Percentiles rank a stretch among this genome's conserved stretches.
Evolutionary conservation across 2,329 filamentous ascomycete genomes (phyloP).

Genomic region (Dryadomyces quercivorus): DNA sequence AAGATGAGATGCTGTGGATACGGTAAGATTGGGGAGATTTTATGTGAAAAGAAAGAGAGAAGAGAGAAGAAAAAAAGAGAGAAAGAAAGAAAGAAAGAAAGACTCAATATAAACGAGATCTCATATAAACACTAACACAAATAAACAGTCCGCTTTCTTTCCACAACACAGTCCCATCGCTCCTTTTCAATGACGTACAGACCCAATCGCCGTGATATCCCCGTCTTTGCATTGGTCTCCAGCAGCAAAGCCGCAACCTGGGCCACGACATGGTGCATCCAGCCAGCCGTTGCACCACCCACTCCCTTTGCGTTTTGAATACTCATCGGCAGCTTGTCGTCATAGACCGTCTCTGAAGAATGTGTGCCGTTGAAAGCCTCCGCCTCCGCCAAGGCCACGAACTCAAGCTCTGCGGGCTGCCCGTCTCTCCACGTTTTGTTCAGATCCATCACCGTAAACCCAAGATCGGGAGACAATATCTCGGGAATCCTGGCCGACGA

Average conservation of each 20-base stretch:
- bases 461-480: not conserved
- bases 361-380: not conserved
- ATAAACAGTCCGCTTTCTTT: not conserved
- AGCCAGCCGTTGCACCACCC: not conserved
- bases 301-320: too few relatives aligned
- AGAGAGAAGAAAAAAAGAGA: too few relatives aligned
- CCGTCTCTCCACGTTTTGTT: not conserved
- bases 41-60: too few relatives aligned
- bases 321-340: not conserved
- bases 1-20: too few relatives aligned
- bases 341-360: not conserved
- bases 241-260: not conserved
- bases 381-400: not conserved
- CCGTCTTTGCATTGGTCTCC: not conserved
- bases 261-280: not conserved
- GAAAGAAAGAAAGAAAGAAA: too few relatives aligned
- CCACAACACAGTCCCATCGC: not conserved
- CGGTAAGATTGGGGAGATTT: too few relatives aligned
- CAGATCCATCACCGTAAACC: not conserved
- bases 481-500: not conserved
- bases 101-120: too few relatives aligned
- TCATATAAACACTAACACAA: not conserved
- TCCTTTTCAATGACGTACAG: not conserved
- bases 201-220: not conserved
- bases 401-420: not conserved